Base-by-base conservation (phyloP, 1,284 basidiomycete genomes). In the Ceratobasidium sp. region DNA sequence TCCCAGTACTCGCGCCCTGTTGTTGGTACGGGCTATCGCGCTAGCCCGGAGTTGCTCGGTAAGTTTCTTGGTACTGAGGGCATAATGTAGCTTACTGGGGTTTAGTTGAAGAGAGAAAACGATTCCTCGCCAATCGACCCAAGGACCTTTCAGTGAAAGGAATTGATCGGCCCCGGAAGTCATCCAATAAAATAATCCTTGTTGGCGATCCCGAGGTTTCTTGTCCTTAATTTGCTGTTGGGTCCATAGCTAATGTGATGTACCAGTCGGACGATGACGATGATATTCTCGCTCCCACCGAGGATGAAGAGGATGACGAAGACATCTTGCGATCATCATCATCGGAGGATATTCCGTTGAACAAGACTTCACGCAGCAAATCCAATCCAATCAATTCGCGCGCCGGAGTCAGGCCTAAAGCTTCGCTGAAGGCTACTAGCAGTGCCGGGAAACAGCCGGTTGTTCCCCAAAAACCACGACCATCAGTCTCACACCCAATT, bases 91-190 rank as follows among this genome's bases (percentile, higher is more conserved):
- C 57, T 73, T n/a, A 73, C 22, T 25, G 9, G 5, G 1, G 19
- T 51, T 52, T 54, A 73, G 70, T 62, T 22, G 57, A 61, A 7
- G 70, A 73, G 22, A 52, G 70, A 25, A 62, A 57, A 52, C 43
- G 29, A 13, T 73, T 73, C 17, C 70, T 73, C 15, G 56, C 70
- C 46, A 37, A 29, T n/a, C 70, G 70, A 1, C 70, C 56, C 3
- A 73, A 62, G 29, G 40, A 62, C 49, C 29, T 52, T 19, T 37
- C 57, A 22, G 57, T 73, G 2, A 73, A 62, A 32, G 59, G 70
- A 13, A 11, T 61, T 62, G 54, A 56, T 9, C 40, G 57, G 8
- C 57, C 44, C 1, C 1, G 7, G 7, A 73, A 49, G 57, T 11
- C 5, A 37, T 17, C 56, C n/a, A 32, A 37, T 25, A 73, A 52